Base-by-base conservation (phyloP, 1,284 basidiomycete species). In the Phaffia rhodozyma region DNA sequence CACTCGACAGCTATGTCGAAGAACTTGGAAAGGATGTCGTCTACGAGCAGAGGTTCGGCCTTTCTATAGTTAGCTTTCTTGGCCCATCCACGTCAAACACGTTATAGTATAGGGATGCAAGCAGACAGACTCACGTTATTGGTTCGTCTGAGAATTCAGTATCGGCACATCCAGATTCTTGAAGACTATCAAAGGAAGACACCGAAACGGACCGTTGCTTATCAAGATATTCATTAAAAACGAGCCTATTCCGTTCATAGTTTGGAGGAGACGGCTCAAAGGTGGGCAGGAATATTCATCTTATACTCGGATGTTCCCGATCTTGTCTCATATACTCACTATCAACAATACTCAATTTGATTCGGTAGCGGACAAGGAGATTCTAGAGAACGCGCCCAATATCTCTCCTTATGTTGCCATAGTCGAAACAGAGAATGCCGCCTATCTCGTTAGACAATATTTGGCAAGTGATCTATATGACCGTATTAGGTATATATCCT, bases 381-480 rank as follows among this genome's bases (percentile, higher is more conserved):
- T 86, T 0, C 79, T 99, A 7, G 77, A 81, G 5, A 89, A 92
- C 72, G 84, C 97, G 47, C 81, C 86, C 1, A 96, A 96, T 74
- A 83, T 94, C 11, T 89, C 94, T 72, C 86, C 85, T 52, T 96
- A 94, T 72, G 90, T 94, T 69, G 81, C 85, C 0, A 91, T 94
- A 66, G 83, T 91, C 20, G 96, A 98, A 77, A 97, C 93, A 0
- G 94, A 97, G 68, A 91, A 88, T 73, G 94, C 93, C 9, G 96
- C 91, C 0, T 98, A 97, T 75, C 83, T 97, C 49, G 85, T 97
- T 65, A 80, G 94, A 30, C 94, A 97, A 74, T 99, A 91, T 90
- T 80, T 92, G 16, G 88, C 91, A 5, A 93, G 88, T 71, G 97
- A 89, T 71, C 79, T 98, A 9, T 99, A 98, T 75, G 96, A 99